Base-by-base conservation (phyloP, 495 filamentous ascomycete species). In the Penicillium dipodomyicola region DNA sequence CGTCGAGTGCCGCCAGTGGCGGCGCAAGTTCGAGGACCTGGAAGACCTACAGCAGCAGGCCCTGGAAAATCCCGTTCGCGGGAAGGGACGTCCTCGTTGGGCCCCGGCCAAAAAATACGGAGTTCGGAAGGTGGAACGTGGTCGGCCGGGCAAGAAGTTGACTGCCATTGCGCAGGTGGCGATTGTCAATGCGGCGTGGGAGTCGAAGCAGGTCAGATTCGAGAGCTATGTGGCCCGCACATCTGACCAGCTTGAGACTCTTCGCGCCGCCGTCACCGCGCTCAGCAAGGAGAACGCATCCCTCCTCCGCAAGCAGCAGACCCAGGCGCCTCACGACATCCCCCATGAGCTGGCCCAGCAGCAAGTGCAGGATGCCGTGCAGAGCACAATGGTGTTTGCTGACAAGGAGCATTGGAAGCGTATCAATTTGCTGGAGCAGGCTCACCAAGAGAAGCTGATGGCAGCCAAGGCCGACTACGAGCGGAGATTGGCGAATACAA, bases 111-210 rank as follows among this genome's bases (percentile, higher is more conserved):
- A 48, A 7, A 32, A 17, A 12, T 14, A 32, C 45, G 27, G 45
- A 48, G 10, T 32, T 10, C 9, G 2, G 22, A 48, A 32, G 45
- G 27, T 10, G 27, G n/a, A 20, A 19, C 45, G 29, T 32, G 27
- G 9, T 32, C 45, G 17, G 7, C 10, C 45, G 9, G 17, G 1
- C 3, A 48, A 48, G n/a, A 17, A 20, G 2, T 17, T 32, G 0
- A 48, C 45, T 32, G 45, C 27, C 45, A 4, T 30, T 48, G 45
- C 45, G 27, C 25, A 48, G 27, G 45, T 32, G 45, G 45, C 45
- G 4, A n/a, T 33, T 19, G 27, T 48, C 27, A 48, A 48, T 48
- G 45, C 9, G n/a, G 27, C 2, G 29, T 48, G 45, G 27, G 27
- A 32, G 45, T 7, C n/a, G 7, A 32, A 30, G 29, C 4, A 32